Percentiles rank a stretch among this genome's conserved stretches.
Evolutionary conservation across 2,329 filamentous ascomycete genomes (phyloP).

Genomic region (Fusarium guadeloupense): DNA sequence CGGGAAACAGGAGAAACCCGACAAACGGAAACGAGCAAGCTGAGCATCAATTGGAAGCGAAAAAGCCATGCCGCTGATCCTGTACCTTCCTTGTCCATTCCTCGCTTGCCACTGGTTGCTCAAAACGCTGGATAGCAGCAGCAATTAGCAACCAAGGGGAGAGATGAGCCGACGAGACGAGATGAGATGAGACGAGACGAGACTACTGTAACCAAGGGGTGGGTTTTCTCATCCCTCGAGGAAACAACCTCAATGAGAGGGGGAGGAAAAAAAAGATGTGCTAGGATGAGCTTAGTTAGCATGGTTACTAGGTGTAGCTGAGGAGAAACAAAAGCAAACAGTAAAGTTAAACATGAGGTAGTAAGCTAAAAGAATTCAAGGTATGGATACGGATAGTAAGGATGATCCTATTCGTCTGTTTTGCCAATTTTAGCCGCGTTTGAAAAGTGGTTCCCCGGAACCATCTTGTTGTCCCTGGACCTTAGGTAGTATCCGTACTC

Average conservation of each 20-base stretch:
- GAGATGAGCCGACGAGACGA: not conserved
- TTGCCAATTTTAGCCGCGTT: slow-evolving; percentile 7
- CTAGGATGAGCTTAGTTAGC: slow-evolving; percentile 13
- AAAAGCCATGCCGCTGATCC: slow-evolving; percentile 14
- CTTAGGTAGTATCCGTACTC: not conserved
- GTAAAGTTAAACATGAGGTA: not conserved
- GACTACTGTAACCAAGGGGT: slow-evolving; percentile 9
- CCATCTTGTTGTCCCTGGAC: not conserved
- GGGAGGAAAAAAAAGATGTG: not conserved
- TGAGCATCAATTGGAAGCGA: not conserved
- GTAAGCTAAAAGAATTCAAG: slow-evolving; percentile 5
- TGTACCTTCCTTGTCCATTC: not conserved
- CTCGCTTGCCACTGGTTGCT: slow-evolving; percentile 15
- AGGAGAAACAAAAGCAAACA: slow-evolving; percentile 21
- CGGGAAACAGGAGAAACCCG: not conserved
- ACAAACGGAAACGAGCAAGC: slow-evolving; percentile 5
- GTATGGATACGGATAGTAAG: not conserved
- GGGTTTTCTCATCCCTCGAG: slow-evolving; percentile 11
- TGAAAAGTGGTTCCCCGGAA: slow-evolving; percentile 7
- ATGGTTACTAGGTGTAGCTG: not conserved
- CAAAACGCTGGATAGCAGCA: slow-evolving; percentile 22
- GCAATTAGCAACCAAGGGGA: not conserved
- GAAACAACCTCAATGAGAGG: not conserved
- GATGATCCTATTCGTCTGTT: slow-evolving; percentile 17
- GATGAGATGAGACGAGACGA: slow-evolving; percentile 3